A percentile compares a stretch with the other conserved stretches of the same genome.
These are phyloP conservation scores for Filobasidium floriforme DNA, from an alignment of 768 basidiomycete genomes.

Conservation along the genomic window DNA sequence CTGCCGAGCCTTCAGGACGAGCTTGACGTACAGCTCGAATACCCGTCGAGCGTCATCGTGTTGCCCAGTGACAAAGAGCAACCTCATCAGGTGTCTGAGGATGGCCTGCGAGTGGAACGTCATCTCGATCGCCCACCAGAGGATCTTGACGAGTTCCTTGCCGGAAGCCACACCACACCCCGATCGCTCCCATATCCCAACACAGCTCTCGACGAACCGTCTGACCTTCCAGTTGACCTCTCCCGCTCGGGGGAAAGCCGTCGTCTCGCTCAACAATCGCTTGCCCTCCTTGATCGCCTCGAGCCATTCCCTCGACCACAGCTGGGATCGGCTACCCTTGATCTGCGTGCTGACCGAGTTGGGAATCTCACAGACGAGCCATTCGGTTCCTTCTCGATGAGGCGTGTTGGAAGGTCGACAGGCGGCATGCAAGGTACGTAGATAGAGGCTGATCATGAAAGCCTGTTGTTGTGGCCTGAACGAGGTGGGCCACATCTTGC, in stretches of 20 bases:
- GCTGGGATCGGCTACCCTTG: conserved; percentile 10
- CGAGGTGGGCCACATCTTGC: conserved; percentile 63
- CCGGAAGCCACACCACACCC: conserved; percentile 59
- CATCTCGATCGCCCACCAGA: conserved; percentile 89
- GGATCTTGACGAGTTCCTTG: conserved; percentile 69
- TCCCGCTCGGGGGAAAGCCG: conserved; percentile 73
- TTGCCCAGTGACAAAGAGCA: conserved; percentile 55
- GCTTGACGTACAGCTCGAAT: conserved; percentile 70
- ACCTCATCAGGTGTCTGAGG: conserved; percentile 72
- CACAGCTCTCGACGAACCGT: conserved; percentile 71
- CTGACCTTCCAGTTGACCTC: conserved; percentile 69
- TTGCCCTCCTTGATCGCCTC: conserved; percentile 66
- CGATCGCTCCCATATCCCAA: conserved; percentile 71
- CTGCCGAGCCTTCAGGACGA: conserved; percentile 74
- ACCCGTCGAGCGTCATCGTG: conserved; percentile 53
- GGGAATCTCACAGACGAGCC: conserved; percentile 21
- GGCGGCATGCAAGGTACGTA: conserved; percentile 57
- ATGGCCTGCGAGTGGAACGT: conserved; percentile 88
- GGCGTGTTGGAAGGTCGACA: conserved; percentile 22
- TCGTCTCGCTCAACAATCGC: conserved; percentile 59
- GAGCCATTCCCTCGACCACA: conserved; percentile 62
- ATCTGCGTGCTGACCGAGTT: conserved; percentile 7
- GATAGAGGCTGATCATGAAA: conserved; percentile 60
- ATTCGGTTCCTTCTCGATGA: conserved; percentile 12
- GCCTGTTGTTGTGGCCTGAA: conserved; percentile 73